These are phyloP conservation scores for Amanita pseudoporphyria DNA, from an alignment of 768 basidiomycete genomes.

Conservation along the genomic window DNA sequence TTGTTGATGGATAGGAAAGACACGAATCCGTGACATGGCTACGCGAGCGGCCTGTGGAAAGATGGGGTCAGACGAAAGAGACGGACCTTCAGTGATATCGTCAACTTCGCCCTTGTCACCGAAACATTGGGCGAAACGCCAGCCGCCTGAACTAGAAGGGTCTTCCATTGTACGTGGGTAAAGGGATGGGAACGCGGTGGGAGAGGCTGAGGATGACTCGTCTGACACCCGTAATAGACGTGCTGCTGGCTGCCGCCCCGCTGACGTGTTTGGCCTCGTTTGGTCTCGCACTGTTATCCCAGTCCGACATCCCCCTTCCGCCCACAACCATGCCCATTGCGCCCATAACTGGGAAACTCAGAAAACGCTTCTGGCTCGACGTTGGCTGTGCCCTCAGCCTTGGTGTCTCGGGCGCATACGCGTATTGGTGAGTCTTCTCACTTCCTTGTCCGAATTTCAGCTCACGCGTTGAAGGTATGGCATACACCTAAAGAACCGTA, in stretches of 20 bases:
- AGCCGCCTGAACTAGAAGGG: conserved; percentile 81
- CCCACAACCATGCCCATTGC: conserved; percentile 61
- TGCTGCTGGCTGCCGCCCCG: conserved; percentile 1
- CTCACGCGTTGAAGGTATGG: conserved; percentile 60
- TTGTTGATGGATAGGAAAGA: background rate
- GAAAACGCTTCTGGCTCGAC: conserved; percentile 89
- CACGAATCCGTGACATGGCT: background rate
- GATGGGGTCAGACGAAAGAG: conserved; percentile 4
- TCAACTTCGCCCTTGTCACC: conserved; percentile 99
- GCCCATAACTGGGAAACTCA: conserved; percentile 89
- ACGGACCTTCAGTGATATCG: conserved; percentile 95
- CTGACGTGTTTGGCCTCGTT: conserved; percentile 16
- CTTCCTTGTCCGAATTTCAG: conserved; percentile 6
- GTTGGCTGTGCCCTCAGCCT: conserved; percentile 66
- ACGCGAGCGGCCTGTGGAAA: background rate
- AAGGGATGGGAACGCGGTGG: conserved; percentile 8
- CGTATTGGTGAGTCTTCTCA: conserved; percentile 62
- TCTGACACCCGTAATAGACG: conserved; percentile 12
- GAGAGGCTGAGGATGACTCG: conserved; percentile 15
- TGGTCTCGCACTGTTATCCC: conserved; percentile 11
- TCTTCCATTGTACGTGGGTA: conserved; percentile 50
- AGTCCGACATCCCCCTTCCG: conserved; percentile 32
- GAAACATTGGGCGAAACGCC: conserved; percentile 99
- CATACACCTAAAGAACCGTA: conserved; percentile 64
- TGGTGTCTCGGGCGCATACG: conserved; percentile 64